Percentiles rank a stretch among this genome's conserved stretches.
phyloP scores from a whole-genome alignment of 768 basidiomycete genomes.

The Boletus patriciae region DNA sequence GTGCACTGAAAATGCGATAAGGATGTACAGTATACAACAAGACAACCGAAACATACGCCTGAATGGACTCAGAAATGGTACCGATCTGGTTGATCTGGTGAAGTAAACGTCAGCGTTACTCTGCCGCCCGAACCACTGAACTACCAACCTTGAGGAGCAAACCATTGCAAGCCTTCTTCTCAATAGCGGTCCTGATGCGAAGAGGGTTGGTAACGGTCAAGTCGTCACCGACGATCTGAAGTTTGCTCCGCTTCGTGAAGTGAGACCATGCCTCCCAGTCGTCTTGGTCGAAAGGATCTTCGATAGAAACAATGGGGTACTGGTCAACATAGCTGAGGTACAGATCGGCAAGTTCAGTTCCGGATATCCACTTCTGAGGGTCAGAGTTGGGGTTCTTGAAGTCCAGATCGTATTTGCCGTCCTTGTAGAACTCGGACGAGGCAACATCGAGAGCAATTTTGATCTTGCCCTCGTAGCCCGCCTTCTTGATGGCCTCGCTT shows the following conservation, averaged over 20 bases:
- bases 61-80: constrained; percentile 97
- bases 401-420: constrained; percentile 98
- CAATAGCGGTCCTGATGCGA: constrained; percentile 97
- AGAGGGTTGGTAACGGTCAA: constrained; percentile 96
- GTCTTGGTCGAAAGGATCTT: constrained; percentile 99
- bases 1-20: constrained; percentile 57
- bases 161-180: constrained; percentile 99
- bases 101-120: constrained; percentile 2
- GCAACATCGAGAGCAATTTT: constrained; percentile 99
- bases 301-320: constrained; percentile 94
- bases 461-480: constrained; percentile 97
- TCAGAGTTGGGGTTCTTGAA: constrained; percentile 99
- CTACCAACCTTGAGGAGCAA: constrained; percentile 82
- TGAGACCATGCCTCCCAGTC: constrained; percentile 98
- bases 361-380: constrained; percentile 93
- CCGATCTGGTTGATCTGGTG: constrained; percentile 94
- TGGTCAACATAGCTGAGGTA: constrained; percentile 85
- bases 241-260: constrained; percentile 75
- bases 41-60: constrained; percentile 66
- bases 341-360: constrained; percentile 87
- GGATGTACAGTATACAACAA: neutral
- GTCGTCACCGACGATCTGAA: constrained; percentile 96
- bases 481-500: constrained; percentile 94
- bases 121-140: neutral
- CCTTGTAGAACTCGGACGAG: constrained; percentile 99